A percentile compares a stretch with the other conserved stretches of the same genome.
Evolutionary conservation across 805 yeast genomes (phyloP).

Genomic region (Yamadazyma kitorensis): DNA sequence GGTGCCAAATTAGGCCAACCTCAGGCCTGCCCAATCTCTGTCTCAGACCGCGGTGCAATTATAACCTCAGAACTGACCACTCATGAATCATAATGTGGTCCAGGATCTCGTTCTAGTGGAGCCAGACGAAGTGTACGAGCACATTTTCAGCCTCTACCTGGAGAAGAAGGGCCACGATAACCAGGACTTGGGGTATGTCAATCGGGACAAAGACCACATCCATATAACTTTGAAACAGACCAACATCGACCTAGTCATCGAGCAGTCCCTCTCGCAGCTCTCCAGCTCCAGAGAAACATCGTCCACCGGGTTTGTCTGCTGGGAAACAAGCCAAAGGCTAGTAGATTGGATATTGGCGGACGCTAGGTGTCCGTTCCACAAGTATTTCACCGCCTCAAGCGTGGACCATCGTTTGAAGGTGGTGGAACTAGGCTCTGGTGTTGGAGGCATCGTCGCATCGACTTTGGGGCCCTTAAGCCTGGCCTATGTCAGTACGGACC

Average conservation of each 20-base stretch:
- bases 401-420: conserved; percentile 20
- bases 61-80: too few relatives aligned
- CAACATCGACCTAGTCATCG: conserved; percentile 24
- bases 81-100: conserved; percentile 1
- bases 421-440: conserved; percentile 64
- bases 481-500: conserved; percentile 57
- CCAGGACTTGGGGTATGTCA: conserved; percentile 37
- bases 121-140: conserved; percentile 24
- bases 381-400: conserved; percentile 5
- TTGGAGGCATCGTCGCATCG: conserved; percentile 48
- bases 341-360: conserved; percentile 51
- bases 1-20: background rate
- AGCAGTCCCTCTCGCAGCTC: conserved; percentile 33
- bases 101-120: conserved; percentile 19
- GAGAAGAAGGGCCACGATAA: conserved; percentile 22
- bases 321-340: conserved; percentile 51
- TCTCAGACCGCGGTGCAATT: background rate
- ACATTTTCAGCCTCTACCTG: conserved; percentile 31
- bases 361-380: conserved; percentile 23
- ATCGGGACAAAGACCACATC: conserved; percentile 23
- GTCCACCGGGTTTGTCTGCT: conserved; percentile 58
- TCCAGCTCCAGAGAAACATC: conserved; percentile 32
- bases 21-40: too few relatives aligned
- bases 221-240: conserved; percentile 18
- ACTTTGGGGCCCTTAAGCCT: conserved; percentile 30